These are phyloP conservation scores for Gossypium lobatum DNA, from an alignment of 441 rosid genomes.

Conservation along the genomic window DNA sequence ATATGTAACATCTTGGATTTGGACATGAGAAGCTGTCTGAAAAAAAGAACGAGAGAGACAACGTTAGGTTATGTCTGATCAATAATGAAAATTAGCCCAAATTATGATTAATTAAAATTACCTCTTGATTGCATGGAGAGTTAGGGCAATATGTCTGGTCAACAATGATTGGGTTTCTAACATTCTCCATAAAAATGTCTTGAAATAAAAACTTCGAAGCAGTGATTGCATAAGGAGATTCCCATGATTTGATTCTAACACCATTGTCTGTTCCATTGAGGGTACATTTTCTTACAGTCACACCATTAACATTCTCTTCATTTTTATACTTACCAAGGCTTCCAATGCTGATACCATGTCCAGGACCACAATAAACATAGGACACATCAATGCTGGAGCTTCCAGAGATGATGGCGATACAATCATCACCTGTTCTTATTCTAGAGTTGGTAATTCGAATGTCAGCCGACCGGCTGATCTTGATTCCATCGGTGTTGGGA, in stretches of 20 bases:
- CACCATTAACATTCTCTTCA: slow-evolving; percentile 34
- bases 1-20: slow-evolving; percentile 42
- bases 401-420: slow-evolving; percentile 31
- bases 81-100: background rate
- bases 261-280: slow-evolving; percentile 42
- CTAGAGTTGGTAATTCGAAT: slow-evolving; percentile 14
- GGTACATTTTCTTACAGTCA: slow-evolving; percentile 35
- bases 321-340: slow-evolving; percentile 39
- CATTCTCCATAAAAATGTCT: slow-evolving; percentile 21
- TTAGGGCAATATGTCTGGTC: slow-evolving; percentile 29
- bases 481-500: background rate
- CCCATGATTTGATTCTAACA: slow-evolving; percentile 58
- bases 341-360: slow-evolving; percentile 58
- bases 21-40: slow-evolving; percentile 44
- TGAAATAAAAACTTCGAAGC: slow-evolving; percentile 32
- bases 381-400: slow-evolving; percentile 15
- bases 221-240: slow-evolving; percentile 22
- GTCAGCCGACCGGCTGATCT: background rate
- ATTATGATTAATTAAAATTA: background rate
- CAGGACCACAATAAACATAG: slow-evolving; percentile 36
- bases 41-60: background rate
- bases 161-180: slow-evolving; percentile 28
- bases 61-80: too few relatives aligned
- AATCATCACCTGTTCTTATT: slow-evolving; percentile 50
- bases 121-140: slow-evolving; percentile 25